These are phyloP conservation scores for Physcomitrium patens DNA, from an alignment of 225 moss, liverwort and hornwort species.

Conservation along the genomic window DNA sequence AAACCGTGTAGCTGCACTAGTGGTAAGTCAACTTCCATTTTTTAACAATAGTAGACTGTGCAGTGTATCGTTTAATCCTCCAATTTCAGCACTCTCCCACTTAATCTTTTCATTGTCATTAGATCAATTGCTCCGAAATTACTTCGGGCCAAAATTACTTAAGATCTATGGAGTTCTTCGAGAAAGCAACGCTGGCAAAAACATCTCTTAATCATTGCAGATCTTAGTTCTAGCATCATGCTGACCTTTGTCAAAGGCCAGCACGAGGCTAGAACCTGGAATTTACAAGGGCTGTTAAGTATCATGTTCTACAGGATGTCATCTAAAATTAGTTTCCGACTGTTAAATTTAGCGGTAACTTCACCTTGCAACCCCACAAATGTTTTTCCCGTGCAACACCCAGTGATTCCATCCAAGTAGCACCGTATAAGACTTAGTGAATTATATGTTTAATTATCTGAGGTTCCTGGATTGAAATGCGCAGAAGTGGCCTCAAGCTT, in stretches of 20 bases:
- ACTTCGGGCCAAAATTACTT: neutral
- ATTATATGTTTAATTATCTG: constrained; percentile 5
- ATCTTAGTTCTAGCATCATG: too few species aligned
- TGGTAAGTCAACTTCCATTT: constrained; percentile 31
- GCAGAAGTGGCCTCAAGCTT: constrained; percentile 57
- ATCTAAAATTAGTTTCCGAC: too few species aligned
- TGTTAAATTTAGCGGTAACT: too few species aligned
- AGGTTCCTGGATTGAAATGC: constrained; percentile 20
- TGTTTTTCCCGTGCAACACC: neutral
- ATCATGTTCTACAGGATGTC: too few species aligned
- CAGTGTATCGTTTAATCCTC: neutral
- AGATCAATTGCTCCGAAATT: neutral
- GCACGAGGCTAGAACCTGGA: too few species aligned
- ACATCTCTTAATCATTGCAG: too few species aligned
- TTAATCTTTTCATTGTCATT: neutral
- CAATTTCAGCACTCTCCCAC: constrained; percentile 5
- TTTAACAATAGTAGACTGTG: constrained; percentile 5
- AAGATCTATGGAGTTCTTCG: neutral
- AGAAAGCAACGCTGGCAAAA: too few species aligned
- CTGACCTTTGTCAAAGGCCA: too few species aligned
- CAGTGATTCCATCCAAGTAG: neutral
- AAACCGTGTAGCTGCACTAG: constrained; percentile 38
- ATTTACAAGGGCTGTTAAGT: too few species aligned
- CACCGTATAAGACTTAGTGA: neutral
- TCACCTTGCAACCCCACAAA: neutral